Percentiles rank a stretch among this genome's conserved stretches.
Conservation (phyloP, 2,329 filamentous ascomycete species). For the Ceratocystis eucalypticola region DNA sequence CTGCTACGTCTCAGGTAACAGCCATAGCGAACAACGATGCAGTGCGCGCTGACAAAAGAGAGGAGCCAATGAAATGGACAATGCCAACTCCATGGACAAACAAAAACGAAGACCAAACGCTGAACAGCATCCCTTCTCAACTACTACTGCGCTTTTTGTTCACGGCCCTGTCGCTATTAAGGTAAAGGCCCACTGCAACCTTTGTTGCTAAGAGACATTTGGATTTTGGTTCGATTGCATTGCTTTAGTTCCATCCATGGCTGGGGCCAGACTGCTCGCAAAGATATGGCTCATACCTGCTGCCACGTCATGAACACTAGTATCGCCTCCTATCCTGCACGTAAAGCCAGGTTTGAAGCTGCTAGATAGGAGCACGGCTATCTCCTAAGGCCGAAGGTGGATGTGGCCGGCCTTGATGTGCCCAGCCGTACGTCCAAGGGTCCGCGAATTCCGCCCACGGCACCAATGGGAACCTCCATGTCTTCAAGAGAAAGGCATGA, state of each 20-base stretch:
- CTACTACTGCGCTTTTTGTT: not conserved
- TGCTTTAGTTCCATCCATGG: constrained; percentile 24
- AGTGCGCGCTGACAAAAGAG: no score
- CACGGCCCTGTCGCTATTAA: not conserved
- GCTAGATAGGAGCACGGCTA: constrained; percentile 26
- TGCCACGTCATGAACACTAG: constrained; percentile 23
- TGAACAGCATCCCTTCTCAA: no score
- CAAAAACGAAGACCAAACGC: not conserved
- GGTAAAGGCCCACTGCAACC: constrained; percentile 14
- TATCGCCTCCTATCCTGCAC: constrained; percentile 21
- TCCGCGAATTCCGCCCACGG: constrained; percentile 42
- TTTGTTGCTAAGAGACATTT: constrained; percentile 21
- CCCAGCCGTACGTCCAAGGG: constrained; percentile 25
- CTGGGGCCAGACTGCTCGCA: constrained; percentile 28
- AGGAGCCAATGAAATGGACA: not conserved
- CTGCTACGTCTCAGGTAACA: no score
- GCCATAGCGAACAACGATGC: no score
- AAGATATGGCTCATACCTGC: constrained; percentile 27
- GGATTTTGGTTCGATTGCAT: constrained; percentile 25
- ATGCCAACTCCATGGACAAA: not conserved
- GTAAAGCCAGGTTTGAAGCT: constrained; percentile 24
- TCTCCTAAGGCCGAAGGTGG: not conserved
- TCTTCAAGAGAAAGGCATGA: constrained; percentile 39
- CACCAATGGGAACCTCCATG: constrained; percentile 29
- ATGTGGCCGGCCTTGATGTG: no score